Evolutionary conservation across 2,329 filamentous ascomycete genomes (phyloP).

Genomic region (Paraconiothyrium brasiliense): DNA sequence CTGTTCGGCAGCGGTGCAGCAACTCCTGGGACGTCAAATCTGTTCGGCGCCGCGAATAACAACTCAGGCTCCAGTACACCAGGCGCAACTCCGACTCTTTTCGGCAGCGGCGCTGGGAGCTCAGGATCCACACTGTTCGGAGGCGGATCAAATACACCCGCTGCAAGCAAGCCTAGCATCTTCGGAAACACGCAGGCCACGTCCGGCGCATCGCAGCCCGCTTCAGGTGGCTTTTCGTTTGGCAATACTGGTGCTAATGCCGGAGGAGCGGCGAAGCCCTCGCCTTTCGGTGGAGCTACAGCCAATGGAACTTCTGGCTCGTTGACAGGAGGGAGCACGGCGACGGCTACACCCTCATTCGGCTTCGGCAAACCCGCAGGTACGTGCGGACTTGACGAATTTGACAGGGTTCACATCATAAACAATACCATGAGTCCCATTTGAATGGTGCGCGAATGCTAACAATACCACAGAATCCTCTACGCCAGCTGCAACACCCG

Average conservation of each 20-base stretch:
- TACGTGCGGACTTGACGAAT: conserved; percentile 12
- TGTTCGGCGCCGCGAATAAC: conserved; percentile 27
- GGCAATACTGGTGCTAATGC: conserved; percentile 23
- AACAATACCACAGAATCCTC: conserved; percentile 24
- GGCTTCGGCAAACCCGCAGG: conserved; percentile 31
- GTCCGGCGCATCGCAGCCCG: conserved; percentile 30
- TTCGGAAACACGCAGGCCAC: conserved; percentile 39
- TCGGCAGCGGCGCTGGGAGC: conserved; percentile 29
- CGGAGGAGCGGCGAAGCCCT: conserved; percentile 35
- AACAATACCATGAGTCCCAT: background rate
- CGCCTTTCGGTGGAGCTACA: conserved; percentile 32
- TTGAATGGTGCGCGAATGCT: background rate
- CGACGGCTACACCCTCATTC: conserved; percentile 28
- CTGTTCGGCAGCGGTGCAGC: conserved; percentile 38
- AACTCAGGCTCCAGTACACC: conserved; percentile 22
- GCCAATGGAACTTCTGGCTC: conserved; percentile 21
- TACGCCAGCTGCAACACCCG: conserved; percentile 45
- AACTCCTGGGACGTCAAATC: conserved; percentile 29
- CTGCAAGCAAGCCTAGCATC: conserved; percentile 39
- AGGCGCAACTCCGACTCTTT: conserved; percentile 36
- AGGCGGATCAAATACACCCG: conserved; percentile 37
- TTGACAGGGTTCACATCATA: background rate
- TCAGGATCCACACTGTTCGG: conserved; percentile 38
- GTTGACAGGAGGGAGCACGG: conserved; percentile 26
- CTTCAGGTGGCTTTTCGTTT: conserved; percentile 21